Base-by-base conservation (phyloP, 805 yeast genomes). In the Ogataea parapolymorpha region DNA sequence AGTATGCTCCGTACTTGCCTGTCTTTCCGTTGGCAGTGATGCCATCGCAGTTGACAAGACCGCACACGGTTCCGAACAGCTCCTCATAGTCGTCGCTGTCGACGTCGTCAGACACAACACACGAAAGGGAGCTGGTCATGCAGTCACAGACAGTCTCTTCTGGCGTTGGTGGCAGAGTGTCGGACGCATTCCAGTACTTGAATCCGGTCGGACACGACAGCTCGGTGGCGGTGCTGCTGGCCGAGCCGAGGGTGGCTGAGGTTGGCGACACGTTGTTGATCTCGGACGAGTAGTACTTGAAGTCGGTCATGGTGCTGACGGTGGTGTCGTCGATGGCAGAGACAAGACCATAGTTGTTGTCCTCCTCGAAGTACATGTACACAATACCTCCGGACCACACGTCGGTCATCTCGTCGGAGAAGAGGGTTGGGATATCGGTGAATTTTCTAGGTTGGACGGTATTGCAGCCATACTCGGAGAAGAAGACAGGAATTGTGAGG, bases 311-410 rank as follows among this genome's bases (percentile, higher is more conserved):
- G 42, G 91, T 82, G 37, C 68, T 62, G 45, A 80, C 83, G n/a
- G 62, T 45, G 24, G 66, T 68, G 50, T 60, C 62, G 48, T 66
- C 67, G 39, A 63, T 66, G 47, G 79, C 63, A 39, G 76, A 50
- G 39, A 84, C 90, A 59, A 84, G 73, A 69, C 95, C 91, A 58
- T 82, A 84, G 55, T 83, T 63, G 68, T 84, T 84, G 41, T 67
- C 68, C 70, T 85, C 91, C 69, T 85, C 74, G 67, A 78, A 85
- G 69, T 84, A 85, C 90, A 84, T 79, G 71, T 83, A 85, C 41
- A 84, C 91, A 58, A 85, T 84, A 76, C 91, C 95, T 68, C 95
- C 91, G 37, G 91, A 84, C 93, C 91, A 85, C 46, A 82, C 82
- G 62, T 74, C 83, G 49, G 89, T 83, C 95, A 85, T 85, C 28